phyloP scores from a whole-genome alignment of 2,329 filamentous ascomycete species.

The Blumeriella jaapii region DNA sequence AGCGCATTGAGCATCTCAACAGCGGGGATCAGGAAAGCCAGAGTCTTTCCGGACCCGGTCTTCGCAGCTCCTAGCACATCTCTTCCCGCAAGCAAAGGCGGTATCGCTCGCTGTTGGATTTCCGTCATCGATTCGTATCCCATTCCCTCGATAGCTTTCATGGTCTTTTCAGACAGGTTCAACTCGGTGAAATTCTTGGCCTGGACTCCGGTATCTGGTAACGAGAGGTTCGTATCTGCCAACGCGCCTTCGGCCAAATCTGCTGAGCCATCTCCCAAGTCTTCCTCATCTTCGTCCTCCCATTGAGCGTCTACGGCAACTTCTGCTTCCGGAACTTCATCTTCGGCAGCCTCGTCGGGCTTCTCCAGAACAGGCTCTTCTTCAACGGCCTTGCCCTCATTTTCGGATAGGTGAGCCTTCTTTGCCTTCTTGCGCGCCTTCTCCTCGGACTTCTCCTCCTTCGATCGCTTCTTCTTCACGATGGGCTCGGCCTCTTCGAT shows the following conservation, averaged over 20 bases:
- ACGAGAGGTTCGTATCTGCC: constrained; percentile 15
- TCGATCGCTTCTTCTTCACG: constrained; percentile 17
- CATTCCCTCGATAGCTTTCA: constrained; percentile 73
- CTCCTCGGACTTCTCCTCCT: constrained; percentile 18
- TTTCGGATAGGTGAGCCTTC: constrained; percentile 27
- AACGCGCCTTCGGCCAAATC: constrained; percentile 15
- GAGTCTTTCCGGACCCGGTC: constrained; percentile 89
- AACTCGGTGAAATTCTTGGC: constrained; percentile 39
- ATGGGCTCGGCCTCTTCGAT: constrained; percentile 2
- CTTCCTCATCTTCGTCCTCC: constrained; percentile 11
- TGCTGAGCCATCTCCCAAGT: constrained; percentile 11
- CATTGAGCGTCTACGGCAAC: constrained; percentile 9
- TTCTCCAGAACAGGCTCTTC: constrained; percentile 17
- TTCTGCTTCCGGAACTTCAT: constrained; percentile 20
- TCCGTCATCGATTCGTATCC: constrained; percentile 92
- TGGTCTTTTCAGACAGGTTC: constrained; percentile 76
- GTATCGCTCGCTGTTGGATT: constrained; percentile 80
- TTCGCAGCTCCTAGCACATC: constrained; percentile 94
- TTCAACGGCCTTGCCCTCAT: constrained; percentile 17
- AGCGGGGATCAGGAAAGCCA: constrained; percentile 88
- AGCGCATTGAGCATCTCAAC: constrained; percentile 86
- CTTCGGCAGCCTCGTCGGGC: constrained; percentile 22
- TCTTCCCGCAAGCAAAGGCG: constrained; percentile 75
- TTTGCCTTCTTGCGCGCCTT: constrained; percentile 28
- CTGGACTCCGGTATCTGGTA: constrained; percentile 15